Conservation (phyloP, 371 early-diverging fungal genomes). For the Parasitella parasitica region DNA sequence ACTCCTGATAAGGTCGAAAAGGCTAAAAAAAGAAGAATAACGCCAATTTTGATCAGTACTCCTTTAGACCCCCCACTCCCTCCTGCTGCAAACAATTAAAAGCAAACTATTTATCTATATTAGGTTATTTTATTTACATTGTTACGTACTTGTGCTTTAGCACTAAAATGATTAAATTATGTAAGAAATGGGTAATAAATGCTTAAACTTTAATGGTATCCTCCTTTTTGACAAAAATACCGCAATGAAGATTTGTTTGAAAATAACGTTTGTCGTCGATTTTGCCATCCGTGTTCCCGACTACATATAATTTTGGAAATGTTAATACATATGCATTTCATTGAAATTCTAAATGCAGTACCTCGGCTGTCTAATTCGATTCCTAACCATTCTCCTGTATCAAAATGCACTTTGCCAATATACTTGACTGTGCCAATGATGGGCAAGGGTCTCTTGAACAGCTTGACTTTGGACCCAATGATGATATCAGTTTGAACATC, state of each 20-base stretch:
- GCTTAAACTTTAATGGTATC: slow-evolving; percentile 23
- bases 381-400: slow-evolving; percentile 38
- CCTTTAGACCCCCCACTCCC: neutral
- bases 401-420: slow-evolving; percentile 33
- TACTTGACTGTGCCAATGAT: slow-evolving; percentile 39
- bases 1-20: neutral
- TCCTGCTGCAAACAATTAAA: neutral
- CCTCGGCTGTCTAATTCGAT: slow-evolving; percentile 46
- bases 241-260: slow-evolving; percentile 41
- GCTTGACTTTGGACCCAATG: slow-evolving; percentile 30
- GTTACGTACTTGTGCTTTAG: neutral
- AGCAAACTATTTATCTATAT: neutral
- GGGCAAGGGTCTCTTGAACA: slow-evolving; percentile 34
- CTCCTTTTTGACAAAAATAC: slow-evolving; percentile 40
- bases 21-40: slow-evolving; percentile 39
- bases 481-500: neutral
- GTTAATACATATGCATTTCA: neutral
- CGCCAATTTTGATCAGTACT: slow-evolving; percentile 33
- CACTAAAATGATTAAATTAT: neutral
- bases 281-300: slow-evolving; percentile 46
- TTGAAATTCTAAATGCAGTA: slow-evolving; percentile 14
- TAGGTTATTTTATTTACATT: neutral
- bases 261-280: slow-evolving; percentile 38
- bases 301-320: too few species aligned
- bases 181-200: neutral